phyloP scores from a whole-genome alignment of 2,329 filamentous ascomycete species.

The Colletotrichum tropicicola region DNA sequence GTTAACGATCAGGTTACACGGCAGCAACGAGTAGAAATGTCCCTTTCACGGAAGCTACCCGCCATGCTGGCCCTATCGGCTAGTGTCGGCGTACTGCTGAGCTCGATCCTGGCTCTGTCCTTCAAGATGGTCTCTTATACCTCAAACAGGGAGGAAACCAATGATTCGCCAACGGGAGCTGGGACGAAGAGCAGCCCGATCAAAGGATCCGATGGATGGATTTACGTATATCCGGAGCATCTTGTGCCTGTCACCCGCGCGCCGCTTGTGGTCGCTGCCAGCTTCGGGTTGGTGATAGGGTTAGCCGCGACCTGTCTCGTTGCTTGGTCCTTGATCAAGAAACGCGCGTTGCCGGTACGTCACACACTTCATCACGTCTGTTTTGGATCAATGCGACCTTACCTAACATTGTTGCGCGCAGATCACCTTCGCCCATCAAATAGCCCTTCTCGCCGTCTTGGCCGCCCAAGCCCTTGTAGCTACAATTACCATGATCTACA shows the following conservation, averaged over 20 bases:
- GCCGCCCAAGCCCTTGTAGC: background rate
- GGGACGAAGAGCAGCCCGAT: background rate
- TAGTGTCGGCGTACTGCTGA: background rate
- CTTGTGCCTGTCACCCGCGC: background rate
- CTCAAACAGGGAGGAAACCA: background rate
- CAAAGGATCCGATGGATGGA: background rate
- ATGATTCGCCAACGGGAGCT: background rate
- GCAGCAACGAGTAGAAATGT: background rate
- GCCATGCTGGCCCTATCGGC: background rate
- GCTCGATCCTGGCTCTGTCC: background rate
- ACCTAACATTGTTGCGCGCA: background rate
- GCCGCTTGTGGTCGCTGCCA: background rate
- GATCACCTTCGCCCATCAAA: background rate
- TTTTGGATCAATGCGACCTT: background rate
- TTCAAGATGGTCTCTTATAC: background rate
- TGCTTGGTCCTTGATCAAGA: background rate
- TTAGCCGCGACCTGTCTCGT: background rate
- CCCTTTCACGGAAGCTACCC: background rate
- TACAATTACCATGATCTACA: background rate
- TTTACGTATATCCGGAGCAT: background rate
- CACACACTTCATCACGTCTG: background rate
- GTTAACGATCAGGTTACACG: background rate
- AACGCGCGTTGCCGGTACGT: background rate
- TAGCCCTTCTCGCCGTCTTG: background rate
- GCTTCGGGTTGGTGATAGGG: background rate